These are phyloP conservation scores for Komagataella mondaviorum DNA, from an alignment of 805 yeast genomes.

Conservation along the genomic window DNA sequence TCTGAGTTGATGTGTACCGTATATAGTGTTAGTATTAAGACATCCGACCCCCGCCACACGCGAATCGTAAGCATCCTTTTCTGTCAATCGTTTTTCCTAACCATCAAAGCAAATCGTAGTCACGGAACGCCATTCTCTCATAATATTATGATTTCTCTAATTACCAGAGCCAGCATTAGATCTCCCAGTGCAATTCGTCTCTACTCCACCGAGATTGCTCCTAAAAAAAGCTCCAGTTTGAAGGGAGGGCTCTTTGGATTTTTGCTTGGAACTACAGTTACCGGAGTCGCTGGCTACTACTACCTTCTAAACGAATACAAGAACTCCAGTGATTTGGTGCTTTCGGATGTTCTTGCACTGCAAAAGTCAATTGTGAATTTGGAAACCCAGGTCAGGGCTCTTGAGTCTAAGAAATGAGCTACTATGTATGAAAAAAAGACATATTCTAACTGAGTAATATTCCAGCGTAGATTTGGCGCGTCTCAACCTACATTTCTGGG, in stretches of 20 bases:
- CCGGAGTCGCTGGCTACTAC: conserved; percentile 68
- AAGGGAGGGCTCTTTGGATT: conserved; percentile 55
- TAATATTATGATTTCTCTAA: not conserved
- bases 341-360: conserved; percentile 62
- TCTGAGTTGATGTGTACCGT: conserved; percentile 1
- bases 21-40: not conserved
- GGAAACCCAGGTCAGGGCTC: conserved; percentile 53
- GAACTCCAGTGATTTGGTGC: conserved; percentile 54
- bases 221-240: conserved; percentile 13
- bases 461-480: not conserved
- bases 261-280: conserved; percentile 58
- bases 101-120: not conserved
- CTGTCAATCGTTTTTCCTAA: not conserved
- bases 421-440: not conserved
- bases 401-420: conserved; percentile 28
- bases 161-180: not conserved
- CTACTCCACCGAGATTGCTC: conserved; percentile 2
- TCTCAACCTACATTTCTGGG: too few relatives aligned
- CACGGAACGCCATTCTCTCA: not conserved
- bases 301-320: conserved; percentile 71
- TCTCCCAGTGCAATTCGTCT: not conserved
- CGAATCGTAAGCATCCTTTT: not conserved
- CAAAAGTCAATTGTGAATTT: conserved; percentile 54
- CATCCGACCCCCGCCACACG: not conserved
- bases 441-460: not conserved